These are phyloP conservation scores for Mucor lusitanicus DNA, from an alignment of 371 early-diverging fungal species.

Conservation along the genomic window DNA sequence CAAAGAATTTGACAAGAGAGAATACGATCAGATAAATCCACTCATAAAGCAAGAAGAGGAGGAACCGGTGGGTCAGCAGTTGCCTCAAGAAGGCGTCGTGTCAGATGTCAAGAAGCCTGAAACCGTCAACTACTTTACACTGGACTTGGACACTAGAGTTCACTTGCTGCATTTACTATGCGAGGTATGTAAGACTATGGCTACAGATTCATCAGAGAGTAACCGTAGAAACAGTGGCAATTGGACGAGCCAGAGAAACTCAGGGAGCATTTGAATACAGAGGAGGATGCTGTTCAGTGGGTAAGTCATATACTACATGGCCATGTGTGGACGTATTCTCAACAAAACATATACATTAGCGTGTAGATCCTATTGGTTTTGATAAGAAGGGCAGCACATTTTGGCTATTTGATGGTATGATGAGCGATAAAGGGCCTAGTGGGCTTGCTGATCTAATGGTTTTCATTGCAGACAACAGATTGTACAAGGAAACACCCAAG, in stretches of 20 bases:
- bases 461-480: conserved; percentile 58
- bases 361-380: conserved; percentile 75
- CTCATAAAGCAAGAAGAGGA: conserved; percentile 16
- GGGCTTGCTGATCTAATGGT: not conserved
- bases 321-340: not conserved
- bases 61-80: not conserved
- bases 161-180: conserved; percentile 50
- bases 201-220: not conserved
- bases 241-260: conserved; percentile 68
- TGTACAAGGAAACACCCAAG: conserved; percentile 59
- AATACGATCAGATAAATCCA: conserved; percentile 32
- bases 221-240: conserved; percentile 54
- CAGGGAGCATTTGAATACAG: conserved; percentile 53
- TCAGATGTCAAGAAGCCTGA: conserved; percentile 1
- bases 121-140: conserved; percentile 36
- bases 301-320: conserved; percentile 30
- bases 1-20: conserved; percentile 55
- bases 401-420: conserved; percentile 78
- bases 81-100: not conserved
- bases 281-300: conserved; percentile 69
- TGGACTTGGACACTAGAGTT: conserved; percentile 49
- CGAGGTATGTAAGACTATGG: conserved; percentile 29
- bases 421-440: not conserved
- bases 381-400: conserved; percentile 69
- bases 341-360: conserved; percentile 26